These are phyloP conservation scores for Saccharomyces mikatae DNA, from an alignment of 805 yeast species.

Conservation along the genomic window DNA sequence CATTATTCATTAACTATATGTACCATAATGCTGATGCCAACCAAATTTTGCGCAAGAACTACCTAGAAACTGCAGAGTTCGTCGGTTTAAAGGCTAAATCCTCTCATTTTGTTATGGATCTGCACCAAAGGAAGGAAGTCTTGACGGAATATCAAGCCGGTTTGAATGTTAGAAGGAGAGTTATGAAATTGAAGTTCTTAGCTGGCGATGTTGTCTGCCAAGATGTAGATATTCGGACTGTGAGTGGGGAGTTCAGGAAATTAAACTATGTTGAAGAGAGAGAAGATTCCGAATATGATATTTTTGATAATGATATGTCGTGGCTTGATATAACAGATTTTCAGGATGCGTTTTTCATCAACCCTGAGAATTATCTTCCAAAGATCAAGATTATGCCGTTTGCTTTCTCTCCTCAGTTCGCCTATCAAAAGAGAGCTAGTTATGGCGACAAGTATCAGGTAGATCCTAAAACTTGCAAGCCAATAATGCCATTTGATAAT, in stretches of 20 bases:
- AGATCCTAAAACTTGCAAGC: conserved; percentile 31
- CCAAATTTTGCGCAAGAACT: conserved; percentile 10
- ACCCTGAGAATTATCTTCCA: conserved; percentile 33
- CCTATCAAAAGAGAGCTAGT: conserved; percentile 58
- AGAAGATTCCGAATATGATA: conserved; percentile 22
- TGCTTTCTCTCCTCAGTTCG: conserved; percentile 58
- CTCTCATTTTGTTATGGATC: conserved; percentile 49
- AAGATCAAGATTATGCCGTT: conserved; percentile 50
- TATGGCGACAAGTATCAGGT: conserved; percentile 36
- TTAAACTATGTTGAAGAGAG: conserved; percentile 12
- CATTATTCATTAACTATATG: conserved; percentile 67
- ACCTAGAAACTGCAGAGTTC: conserved; percentile 33
- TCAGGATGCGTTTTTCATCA: conserved; percentile 45
- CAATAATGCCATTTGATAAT: conserved; percentile 40
- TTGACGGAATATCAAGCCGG: conserved; percentile 39
- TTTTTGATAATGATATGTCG: conserved; percentile 45
- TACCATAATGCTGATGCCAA: conserved; percentile 41
- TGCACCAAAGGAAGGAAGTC: conserved; percentile 54
- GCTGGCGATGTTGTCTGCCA: conserved; percentile 53
- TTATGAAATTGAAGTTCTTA: conserved; percentile 51
- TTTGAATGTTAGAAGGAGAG: conserved; percentile 39
- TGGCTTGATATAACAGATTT: conserved; percentile 63
- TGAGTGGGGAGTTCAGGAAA: conserved; percentile 41
- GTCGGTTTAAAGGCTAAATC: conserved; percentile 67
- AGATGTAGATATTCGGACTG: conserved; percentile 51